Percentiles rank a stretch among this genome's conserved stretches.
Evolutionary conservation across 2,329 filamentous ascomycete genomes (phyloP).

Genomic region (Trichophyton benhamiae): DNA sequence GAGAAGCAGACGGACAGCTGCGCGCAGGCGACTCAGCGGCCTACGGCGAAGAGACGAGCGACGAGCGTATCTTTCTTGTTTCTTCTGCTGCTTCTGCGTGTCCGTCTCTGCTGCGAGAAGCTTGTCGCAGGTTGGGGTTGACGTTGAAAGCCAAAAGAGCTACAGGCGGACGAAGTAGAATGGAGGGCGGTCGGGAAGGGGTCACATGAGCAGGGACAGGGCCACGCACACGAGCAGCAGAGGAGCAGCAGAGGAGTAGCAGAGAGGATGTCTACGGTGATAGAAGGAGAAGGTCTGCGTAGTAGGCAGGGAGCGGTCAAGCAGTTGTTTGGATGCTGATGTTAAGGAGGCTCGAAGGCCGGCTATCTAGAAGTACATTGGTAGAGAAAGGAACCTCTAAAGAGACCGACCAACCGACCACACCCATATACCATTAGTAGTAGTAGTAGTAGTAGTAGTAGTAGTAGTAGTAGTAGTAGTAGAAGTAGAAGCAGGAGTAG

Average conservation of each 20-base stretch:
- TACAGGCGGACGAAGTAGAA: neutral
- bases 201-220: neutral
- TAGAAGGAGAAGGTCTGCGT: neutral
- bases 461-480: no score
- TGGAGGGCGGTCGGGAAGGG: neutral
- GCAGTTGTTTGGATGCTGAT: neutral
- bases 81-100: neutral
- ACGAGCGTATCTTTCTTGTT: neutral
- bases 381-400: neutral
- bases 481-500: no score
- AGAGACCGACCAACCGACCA: neutral
- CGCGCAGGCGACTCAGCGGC: no score
- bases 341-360: neutral
- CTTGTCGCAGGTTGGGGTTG: neutral
- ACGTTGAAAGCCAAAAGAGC: neutral
- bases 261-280: neutral
- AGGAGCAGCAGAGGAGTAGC: neutral
- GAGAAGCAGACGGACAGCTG: no score
- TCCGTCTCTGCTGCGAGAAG: neutral
- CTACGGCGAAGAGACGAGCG: neutral
- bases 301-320: neutral
- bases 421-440: neutral
- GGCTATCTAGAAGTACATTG: neutral
- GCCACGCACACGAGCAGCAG: neutral
- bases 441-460: no score